phyloP scores from a whole-genome alignment of 2,329 filamentous ascomycete genomes.

The Arthrobotrys sphaeroides region DNA sequence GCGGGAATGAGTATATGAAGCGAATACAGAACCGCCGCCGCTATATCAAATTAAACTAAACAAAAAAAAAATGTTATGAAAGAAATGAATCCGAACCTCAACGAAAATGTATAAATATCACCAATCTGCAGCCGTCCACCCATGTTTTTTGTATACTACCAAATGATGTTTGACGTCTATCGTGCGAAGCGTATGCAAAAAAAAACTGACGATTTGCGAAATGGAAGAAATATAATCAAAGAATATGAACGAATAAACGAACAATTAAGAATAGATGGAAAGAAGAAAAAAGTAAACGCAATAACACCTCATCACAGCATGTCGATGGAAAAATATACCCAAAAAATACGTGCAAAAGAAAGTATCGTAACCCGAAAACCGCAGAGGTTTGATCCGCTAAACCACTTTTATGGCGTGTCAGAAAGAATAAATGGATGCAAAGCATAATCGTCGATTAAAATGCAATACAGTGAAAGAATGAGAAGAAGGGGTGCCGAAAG shows the following conservation, averaged over 20 bases:
- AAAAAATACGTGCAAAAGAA: neutral
- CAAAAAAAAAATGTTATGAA: neutral
- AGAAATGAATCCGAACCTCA: neutral
- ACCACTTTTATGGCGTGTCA: neutral
- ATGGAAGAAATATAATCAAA: neutral
- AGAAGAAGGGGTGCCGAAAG: neutral
- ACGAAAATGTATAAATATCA: neutral
- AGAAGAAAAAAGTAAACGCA: neutral
- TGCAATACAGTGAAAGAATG: slow-evolving; percentile 5
- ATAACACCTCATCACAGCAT: neutral
- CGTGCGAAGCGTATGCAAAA: neutral
- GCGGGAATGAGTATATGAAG: neutral
- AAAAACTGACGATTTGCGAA: neutral
- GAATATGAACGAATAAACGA: too few species aligned
- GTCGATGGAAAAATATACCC: neutral
- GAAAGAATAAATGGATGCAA: neutral
- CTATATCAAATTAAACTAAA: too few species aligned
- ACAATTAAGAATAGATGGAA: too few species aligned
- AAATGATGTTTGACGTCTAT: slow-evolving; percentile 8
- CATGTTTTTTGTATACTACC: neutral
- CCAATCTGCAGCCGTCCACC: neutral
- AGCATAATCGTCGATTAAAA: slow-evolving; percentile 27
- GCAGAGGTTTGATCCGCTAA: neutral
- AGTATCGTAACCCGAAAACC: neutral
- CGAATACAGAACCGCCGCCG: neutral